Percentiles rank a stretch among this genome's conserved stretches.
Conservation (phyloP, 2,329 filamentous ascomycete species). For the Xylariaceae sp. region DNA sequence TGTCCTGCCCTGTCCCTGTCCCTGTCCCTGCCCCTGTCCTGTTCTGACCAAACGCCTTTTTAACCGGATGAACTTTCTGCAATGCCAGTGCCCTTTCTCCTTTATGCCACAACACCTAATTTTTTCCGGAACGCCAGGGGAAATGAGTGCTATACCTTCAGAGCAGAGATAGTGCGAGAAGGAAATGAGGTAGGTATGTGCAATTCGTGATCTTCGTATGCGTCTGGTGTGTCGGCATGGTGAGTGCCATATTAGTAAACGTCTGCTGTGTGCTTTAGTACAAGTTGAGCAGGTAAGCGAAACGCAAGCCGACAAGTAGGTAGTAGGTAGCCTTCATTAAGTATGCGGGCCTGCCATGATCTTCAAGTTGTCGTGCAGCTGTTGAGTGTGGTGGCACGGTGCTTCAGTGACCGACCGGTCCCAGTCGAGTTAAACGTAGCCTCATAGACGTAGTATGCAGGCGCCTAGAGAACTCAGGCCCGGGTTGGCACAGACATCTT, state of each 20-base stretch:
- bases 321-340: no score
- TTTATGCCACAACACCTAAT: conserved; percentile 14
- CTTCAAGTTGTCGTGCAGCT: not conserved
- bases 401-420: no score
- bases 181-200: conserved; percentile 17
- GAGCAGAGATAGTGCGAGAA: conserved; percentile 17
- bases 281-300: conserved; percentile 13
- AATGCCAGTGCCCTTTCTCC: conserved; percentile 14
- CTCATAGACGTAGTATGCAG: no score
- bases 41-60: conserved; percentile 25
- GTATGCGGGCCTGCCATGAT: not conserved
- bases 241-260: conserved; percentile 23
- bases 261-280: no score
- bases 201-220: conserved; percentile 27
- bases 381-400: no score
- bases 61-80: conserved; percentile 17
- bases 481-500: conserved; percentile 26
- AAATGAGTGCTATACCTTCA: conserved; percentile 13
- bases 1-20: conserved; percentile 13
- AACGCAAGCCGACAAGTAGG: no score
- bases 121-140: conserved; percentile 23
- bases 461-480: conserved; percentile 10
- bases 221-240: conserved; percentile 25
- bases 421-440: no score
- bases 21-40: no score